Conservation (phyloP, 164 flowering plant genomes). For the Chimonanthus salicifolius region DNA sequence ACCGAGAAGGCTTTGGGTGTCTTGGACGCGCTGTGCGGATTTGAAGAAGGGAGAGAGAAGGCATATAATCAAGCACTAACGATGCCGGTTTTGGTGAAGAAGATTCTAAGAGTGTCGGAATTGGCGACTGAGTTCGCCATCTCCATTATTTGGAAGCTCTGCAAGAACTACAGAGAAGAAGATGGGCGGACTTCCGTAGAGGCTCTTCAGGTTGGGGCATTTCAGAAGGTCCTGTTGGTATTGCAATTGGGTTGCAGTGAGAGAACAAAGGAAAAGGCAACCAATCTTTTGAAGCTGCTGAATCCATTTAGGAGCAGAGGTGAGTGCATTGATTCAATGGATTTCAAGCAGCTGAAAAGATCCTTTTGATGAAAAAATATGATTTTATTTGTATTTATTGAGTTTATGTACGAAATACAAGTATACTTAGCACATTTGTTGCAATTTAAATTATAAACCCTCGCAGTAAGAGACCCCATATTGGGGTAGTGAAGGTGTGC, state of each 20-base stretch:
- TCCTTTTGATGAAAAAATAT: slow-evolving; percentile 28
- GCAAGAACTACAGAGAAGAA: slow-evolving; percentile 34
- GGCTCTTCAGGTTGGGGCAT: slow-evolving; percentile 66
- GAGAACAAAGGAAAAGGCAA: slow-evolving; percentile 59
- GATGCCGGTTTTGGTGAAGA: slow-evolving; percentile 69
- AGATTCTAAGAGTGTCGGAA: slow-evolving; percentile 60
- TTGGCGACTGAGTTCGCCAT: slow-evolving; percentile 63
- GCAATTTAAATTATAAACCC: neutral
- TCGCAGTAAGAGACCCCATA: too few species aligned
- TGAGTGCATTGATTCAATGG: slow-evolving; percentile 68
- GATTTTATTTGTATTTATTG: neutral
- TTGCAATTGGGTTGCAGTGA: slow-evolving; percentile 74
- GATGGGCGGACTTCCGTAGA: slow-evolving; percentile 36
- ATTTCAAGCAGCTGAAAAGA: slow-evolving; percentile 61
- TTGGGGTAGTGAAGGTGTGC: neutral
- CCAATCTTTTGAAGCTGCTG: slow-evolving; percentile 68
- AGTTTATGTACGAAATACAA: neutral
- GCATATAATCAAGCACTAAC: slow-evolving; percentile 43
- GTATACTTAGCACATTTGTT: neutral
- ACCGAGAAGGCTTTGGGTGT: slow-evolving; percentile 65
- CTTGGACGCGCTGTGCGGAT: slow-evolving; percentile 39
- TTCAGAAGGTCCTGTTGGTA: slow-evolving; percentile 73
- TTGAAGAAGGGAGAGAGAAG: slow-evolving; percentile 29
- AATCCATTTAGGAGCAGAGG: slow-evolving; percentile 37
- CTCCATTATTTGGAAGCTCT: slow-evolving; percentile 63